These are phyloP conservation scores for Linum lewisii DNA, from an alignment of 345 rosid genomes.

Conservation along the genomic window DNA sequence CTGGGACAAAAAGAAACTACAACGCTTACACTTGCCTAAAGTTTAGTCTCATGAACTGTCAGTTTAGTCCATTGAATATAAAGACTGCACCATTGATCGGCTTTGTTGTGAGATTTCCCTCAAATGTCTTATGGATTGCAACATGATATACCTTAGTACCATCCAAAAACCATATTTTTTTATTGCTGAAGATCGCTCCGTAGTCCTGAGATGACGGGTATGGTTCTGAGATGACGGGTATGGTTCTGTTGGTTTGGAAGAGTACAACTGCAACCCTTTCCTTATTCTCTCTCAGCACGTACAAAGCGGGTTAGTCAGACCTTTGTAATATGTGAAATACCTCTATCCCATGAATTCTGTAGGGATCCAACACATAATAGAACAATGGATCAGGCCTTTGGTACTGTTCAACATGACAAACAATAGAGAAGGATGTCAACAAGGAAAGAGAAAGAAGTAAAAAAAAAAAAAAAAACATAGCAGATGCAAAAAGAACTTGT, in stretches of 20 bases:
- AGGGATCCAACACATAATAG: background rate
- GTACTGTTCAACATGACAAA: too few relatives aligned
- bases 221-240: too few relatives aligned
- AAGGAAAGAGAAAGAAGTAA: too few relatives aligned
- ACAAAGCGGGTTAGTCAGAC: conserved; percentile 91
- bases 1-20: conserved; percentile 8
- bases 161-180: conserved; percentile 98
- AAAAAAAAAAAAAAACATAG: background rate
- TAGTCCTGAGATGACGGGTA: conserved; percentile 95
- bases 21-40: conserved; percentile 46
- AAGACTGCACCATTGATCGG: conserved; percentile 98
- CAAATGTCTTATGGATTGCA: conserved; percentile 98
- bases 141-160: conserved; percentile 98
- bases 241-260: conserved; percentile 99
- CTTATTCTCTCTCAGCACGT: conserved; percentile 93
- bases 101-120: conserved; percentile 96
- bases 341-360: conserved; percentile 99
- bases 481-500: conserved; percentile 25
- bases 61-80: conserved; percentile 88
- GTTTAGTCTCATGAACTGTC: conserved; percentile 90
- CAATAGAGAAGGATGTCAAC: background rate
- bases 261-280: conserved; percentile 96
- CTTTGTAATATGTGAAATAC: conserved; percentile 98
- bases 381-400: too few relatives aligned
- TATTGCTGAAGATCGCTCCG: conserved; percentile 99